Evolutionary conservation across 768 basidiomycete species (phyloP).

Genomic region (Macrocybe gigantea): DNA sequence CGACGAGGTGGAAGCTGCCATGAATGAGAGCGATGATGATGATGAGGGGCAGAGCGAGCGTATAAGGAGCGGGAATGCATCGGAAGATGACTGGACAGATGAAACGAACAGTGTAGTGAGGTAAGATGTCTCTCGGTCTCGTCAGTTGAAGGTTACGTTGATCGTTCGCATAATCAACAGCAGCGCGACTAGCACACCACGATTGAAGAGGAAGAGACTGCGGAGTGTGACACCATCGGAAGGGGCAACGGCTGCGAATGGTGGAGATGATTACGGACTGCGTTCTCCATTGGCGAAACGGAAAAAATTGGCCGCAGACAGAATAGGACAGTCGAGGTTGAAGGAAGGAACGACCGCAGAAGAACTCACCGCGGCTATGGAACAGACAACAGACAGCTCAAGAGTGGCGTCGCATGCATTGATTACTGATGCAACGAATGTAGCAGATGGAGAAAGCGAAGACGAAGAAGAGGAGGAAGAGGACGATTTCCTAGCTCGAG

Average conservation of each 20-base stretch:
- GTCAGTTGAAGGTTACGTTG: neutral
- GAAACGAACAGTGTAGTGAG: constrained; percentile 36
- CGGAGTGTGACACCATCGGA: constrained; percentile 72
- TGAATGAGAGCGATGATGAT: constrained; percentile 75
- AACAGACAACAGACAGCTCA: constrained; percentile 10
- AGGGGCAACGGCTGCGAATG: constrained; percentile 31
- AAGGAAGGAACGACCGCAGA: constrained; percentile 62
- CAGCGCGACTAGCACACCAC: constrained; percentile 36
- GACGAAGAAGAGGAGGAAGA: constrained; percentile 53
- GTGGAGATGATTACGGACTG: constrained; percentile 35
- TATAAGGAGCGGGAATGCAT: constrained; percentile 34
- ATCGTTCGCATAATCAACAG: constrained; percentile 7
- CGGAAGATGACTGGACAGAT: constrained; percentile 53
- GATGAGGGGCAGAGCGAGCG: constrained; percentile 40
- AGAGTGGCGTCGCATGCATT: constrained; percentile 9
- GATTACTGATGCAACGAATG: constrained; percentile 23
- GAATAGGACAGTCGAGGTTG: constrained; percentile 58
- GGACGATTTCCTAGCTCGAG: constrained; percentile 78
- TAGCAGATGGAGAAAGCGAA: constrained; percentile 38
- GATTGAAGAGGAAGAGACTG: constrained; percentile 58
- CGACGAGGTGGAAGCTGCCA: constrained; percentile 81
- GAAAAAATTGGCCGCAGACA: constrained; percentile 66
- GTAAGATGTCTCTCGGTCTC: constrained; percentile 12
- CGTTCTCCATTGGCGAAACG: constrained; percentile 76
- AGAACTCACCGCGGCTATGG: constrained; percentile 27